Conservation (phyloP, 805 yeast genomes). For the Pichia rugopelliculosa region DNA sequence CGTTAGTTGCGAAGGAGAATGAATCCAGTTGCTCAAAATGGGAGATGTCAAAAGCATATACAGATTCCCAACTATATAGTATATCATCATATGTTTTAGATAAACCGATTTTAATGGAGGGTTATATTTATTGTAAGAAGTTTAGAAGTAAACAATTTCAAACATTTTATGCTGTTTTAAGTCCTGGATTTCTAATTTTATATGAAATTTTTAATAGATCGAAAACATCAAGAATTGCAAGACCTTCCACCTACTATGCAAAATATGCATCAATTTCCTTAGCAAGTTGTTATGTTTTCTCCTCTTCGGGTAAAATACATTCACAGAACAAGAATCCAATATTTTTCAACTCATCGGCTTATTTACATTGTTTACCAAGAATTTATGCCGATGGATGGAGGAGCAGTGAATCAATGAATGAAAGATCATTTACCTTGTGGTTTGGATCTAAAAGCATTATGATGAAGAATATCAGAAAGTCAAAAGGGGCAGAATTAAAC, state of each 20-base stretch:
- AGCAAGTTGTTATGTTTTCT: slow-evolving; percentile 63
- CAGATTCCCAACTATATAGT: slow-evolving; percentile 48
- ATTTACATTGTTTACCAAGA: slow-evolving; percentile 56
- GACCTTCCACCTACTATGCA: slow-evolving; percentile 41
- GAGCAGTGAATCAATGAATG: slow-evolving; percentile 68
- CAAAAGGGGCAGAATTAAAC: background rate
- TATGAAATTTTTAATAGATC: slow-evolving; percentile 46
- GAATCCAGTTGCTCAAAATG: slow-evolving; percentile 32
- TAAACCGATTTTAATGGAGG: slow-evolving; percentile 54
- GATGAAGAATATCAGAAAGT: slow-evolving; percentile 18
- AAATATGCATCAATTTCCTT: slow-evolving; percentile 56
- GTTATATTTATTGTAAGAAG: slow-evolving; percentile 61
- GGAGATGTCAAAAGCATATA: slow-evolving; percentile 44
- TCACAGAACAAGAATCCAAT: slow-evolving; percentile 38
- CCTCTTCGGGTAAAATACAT: slow-evolving; percentile 53
- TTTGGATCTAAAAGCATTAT: slow-evolving; percentile 56
- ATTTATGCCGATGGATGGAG: slow-evolving; percentile 78
- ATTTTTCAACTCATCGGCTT: slow-evolving; percentile 39
- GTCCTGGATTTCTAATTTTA: slow-evolving; percentile 62
- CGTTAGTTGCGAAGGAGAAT: slow-evolving; percentile 37
- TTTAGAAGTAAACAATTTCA: slow-evolving; percentile 62
- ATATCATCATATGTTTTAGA: slow-evolving; percentile 53
- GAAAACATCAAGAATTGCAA: slow-evolving; percentile 33
- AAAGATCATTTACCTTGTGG: slow-evolving; percentile 81
- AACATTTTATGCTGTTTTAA: slow-evolving; percentile 52